These are phyloP conservation scores for Pascua sp. DNA, from an alignment of 1,284 basidiomycete species.

Conservation along the genomic window DNA sequence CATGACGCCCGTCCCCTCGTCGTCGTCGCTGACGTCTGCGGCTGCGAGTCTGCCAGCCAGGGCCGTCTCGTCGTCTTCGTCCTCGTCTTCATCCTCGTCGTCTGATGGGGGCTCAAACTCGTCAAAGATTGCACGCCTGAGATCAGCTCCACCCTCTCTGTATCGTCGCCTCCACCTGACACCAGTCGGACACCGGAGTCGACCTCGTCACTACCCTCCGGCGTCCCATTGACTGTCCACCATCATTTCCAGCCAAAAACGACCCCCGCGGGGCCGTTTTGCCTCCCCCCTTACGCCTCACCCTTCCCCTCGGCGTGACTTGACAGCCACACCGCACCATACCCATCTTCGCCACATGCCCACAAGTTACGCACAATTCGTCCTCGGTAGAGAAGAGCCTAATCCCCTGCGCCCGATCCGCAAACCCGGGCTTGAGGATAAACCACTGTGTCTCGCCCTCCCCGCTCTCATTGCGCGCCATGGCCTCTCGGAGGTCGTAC, in stretches of 20 bases:
- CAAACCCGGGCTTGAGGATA: conserved; percentile 96
- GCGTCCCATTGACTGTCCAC: no score
- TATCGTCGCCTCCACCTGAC: no score
- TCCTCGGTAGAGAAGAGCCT: conserved; percentile 80
- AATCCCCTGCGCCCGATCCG: conserved; percentile 93
- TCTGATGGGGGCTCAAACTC: conserved; percentile 67
- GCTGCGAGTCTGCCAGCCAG: conserved; percentile 17
- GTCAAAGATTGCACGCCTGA: conserved; percentile 66
- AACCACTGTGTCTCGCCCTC: conserved; percentile 63
- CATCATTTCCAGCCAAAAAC: no score
- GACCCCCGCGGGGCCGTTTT: no score
- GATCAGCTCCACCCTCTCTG: background rate
- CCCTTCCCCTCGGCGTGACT: no score
- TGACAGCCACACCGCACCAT: background rate
- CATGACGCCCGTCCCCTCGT: conserved; percentile 60
- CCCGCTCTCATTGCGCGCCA: conserved; percentile 53
- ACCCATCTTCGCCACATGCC: background rate
- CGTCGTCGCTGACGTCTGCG: conserved; percentile 52
- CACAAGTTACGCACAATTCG: conserved; percentile 53
- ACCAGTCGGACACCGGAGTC: no score
- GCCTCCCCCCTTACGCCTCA: no score
- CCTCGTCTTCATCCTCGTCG: conserved; percentile 52
- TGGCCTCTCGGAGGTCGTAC: conserved; percentile 71
- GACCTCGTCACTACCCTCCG: no score
- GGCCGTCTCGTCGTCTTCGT: conserved; percentile 25